These are phyloP conservation scores for Cystobasidium pallidum DNA, from an alignment of 1,284 basidiomycete genomes.

Conservation along the genomic window DNA sequence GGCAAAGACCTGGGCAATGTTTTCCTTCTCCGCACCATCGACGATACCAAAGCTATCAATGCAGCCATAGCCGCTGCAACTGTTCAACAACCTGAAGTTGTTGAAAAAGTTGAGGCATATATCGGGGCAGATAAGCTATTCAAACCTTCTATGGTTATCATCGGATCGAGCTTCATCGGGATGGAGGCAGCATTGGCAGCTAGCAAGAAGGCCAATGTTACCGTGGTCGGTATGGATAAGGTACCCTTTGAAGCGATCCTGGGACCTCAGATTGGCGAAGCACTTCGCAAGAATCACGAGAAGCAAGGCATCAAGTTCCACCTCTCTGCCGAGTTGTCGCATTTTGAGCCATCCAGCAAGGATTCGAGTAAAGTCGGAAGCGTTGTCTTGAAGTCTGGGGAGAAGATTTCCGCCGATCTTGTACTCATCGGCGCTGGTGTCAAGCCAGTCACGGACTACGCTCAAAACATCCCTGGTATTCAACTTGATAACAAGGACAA, in stretches of 20 bases:
- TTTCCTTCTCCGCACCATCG: constrained; percentile 71
- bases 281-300: constrained; percentile 69
- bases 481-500: constrained; percentile 71
- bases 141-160: constrained; percentile 73
- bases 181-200: constrained; percentile 86
- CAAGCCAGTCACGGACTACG: constrained; percentile 77
- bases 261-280: constrained; percentile 77
- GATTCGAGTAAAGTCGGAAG: constrained; percentile 58
- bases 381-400: constrained; percentile 71
- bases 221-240: constrained; percentile 74
- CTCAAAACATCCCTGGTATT: constrained; percentile 67
- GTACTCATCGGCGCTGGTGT: constrained; percentile 90
- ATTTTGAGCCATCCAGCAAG: constrained; percentile 50
- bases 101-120: constrained; percentile 47
- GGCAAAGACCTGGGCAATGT: constrained; percentile 78
- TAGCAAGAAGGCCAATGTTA: constrained; percentile 64
- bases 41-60: constrained; percentile 76
- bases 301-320: constrained; percentile 76
- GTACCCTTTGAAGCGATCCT: constrained; percentile 80
- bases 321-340: constrained; percentile 68
- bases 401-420: constrained; percentile 72
- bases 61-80: constrained; percentile 60
- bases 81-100: constrained; percentile 36
- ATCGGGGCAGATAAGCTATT: constrained; percentile 47
- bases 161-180: constrained; percentile 90